These are phyloP conservation scores for Pseudogymnoascus destructans DNA, from an alignment of 2,329 filamentous ascomycete genomes.

Conservation along the genomic window DNA sequence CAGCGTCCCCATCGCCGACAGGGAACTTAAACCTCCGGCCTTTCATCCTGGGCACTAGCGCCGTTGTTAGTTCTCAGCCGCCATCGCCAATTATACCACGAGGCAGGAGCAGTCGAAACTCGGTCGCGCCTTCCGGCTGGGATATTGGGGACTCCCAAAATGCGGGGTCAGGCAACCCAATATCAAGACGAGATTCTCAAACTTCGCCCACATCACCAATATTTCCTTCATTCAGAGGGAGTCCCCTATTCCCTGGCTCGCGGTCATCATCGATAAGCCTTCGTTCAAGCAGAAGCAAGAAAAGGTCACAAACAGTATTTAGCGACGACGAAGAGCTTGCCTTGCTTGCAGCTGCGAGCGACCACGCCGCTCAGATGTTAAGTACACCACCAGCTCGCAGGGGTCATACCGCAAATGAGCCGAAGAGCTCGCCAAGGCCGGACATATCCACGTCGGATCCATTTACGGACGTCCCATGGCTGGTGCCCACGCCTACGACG, in stretches of 20 bases:
- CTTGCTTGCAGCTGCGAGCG: not conserved
- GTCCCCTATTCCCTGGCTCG: not conserved
- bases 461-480: not conserved
- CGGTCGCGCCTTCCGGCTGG: not conserved
- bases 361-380: not conserved
- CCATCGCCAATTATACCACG: not conserved
- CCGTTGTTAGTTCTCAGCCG: not conserved
- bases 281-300: not conserved
- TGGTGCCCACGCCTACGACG: not conserved
- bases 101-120: not conserved
- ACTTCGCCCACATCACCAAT: constrained; percentile 2
- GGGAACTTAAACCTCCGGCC: not conserved
- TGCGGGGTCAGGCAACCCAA: not conserved
- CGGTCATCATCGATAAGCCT: not conserved
- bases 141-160: not conserved
- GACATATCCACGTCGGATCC: not conserved
- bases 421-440: not conserved
- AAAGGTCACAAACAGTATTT: not conserved
- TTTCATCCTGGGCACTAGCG: not conserved
- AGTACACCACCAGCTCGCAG: not conserved
- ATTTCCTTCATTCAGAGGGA: not conserved
- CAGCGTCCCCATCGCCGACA: not conserved
- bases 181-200: not conserved
- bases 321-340: not conserved
- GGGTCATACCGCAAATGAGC: not conserved